Evolutionary conservation across 345 rosid species (phyloP), one percentile per base, ranked within the genome.

Genomic region (Sonneratia alba): DNA sequence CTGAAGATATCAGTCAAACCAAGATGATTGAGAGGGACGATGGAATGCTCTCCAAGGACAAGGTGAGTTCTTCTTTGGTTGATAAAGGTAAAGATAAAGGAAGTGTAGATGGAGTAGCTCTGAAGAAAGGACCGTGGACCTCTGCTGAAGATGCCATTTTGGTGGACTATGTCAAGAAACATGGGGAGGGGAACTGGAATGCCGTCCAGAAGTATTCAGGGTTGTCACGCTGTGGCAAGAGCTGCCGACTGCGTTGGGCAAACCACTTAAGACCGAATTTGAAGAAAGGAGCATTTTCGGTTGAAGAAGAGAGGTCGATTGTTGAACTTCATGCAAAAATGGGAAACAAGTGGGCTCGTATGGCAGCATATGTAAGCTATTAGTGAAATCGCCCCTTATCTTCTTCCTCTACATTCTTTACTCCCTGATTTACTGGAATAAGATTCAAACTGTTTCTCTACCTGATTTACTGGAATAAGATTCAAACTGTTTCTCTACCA

Each of bases 51-150:
- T 81, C 85, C 70, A 82, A 76, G 71, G 87, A 87, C 79, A 86
- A 81, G 75, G 74, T 67, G 37, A 89, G 82, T 19, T 90, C 90
- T 1, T 83, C 93, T 6, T 82, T 80, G 82, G 40, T 72, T 48
- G 91, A 85, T 67, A 85, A 77, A 75, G 81, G 79, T 70, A 79
- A 74, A 57, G 72, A 69, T 62, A 79, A 79, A 78, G 90, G 81
- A 72, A 78, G 79, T 77, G 71, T 71, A 22, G 85, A 79, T 79
- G 89, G 87, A 71, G 38, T 59, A 72, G 74, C 61, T 78, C 78
- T 95, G 79, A 92, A 92, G 87, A 95, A 95, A 87, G 99, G 99
- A 66, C 99, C 99, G 19, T 95, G 99, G 99, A 90, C 99, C 8
- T 82, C 99, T n/a, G 80, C 93, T 19, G 98, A 95, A 86, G 99